A percentile compares a stretch with the other conserved stretches of the same genome.
These are phyloP conservation scores for Cucurbita pepo DNA, from an alignment of 306 rosid genomes.

Conservation along the genomic window DNA sequence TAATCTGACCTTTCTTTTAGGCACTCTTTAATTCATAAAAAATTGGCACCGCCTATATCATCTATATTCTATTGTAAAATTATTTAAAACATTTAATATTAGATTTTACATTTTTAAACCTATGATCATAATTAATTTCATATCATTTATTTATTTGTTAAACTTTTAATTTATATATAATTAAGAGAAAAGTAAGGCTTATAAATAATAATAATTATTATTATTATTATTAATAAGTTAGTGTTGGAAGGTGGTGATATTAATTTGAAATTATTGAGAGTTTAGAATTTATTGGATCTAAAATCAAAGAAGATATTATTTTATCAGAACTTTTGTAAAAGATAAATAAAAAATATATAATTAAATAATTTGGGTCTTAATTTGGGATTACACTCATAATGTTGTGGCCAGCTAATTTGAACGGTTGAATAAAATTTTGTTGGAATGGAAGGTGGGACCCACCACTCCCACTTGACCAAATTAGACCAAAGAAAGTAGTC, in stretches of 20 bases:
- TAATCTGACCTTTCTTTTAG: neutral
- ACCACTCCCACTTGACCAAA: neutral
- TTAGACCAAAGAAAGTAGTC: neutral
- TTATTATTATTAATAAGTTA: neutral
- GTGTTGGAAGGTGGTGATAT: neutral
- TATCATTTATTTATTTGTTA: neutral
- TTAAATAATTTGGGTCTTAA: neutral
- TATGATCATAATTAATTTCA: no score
- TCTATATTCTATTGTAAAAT: neutral
- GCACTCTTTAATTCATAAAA: neutral
- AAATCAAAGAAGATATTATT: neutral
- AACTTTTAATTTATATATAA: neutral
- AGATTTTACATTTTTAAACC: no score
- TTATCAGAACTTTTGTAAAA: neutral
- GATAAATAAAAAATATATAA: neutral
- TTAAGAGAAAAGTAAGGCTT: neutral
- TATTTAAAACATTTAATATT: no score
- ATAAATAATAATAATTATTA: neutral
- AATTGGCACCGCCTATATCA: neutral
- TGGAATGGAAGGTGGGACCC: neutral
- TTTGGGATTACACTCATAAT: neutral
- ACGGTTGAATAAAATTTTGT: neutral
- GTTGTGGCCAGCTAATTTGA: neutral
- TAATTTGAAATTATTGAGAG: neutral
- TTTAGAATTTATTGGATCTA: neutral